phyloP scores from a whole-genome alignment of 2,329 filamentous ascomycete genomes.

The Thyridium curvatum region DNA sequence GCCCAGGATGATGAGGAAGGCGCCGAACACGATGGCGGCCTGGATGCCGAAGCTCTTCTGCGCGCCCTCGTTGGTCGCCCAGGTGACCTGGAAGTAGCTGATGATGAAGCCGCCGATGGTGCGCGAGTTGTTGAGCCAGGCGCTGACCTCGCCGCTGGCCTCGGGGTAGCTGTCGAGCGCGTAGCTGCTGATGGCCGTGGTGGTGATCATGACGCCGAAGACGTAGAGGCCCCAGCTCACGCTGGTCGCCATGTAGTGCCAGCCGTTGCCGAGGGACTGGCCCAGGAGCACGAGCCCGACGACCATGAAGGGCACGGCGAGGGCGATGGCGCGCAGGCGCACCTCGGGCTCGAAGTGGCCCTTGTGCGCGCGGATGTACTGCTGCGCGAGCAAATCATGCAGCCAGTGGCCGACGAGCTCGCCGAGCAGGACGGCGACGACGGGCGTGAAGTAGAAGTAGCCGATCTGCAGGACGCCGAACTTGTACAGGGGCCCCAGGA shows the following conservation, averaged over 20 bases:
- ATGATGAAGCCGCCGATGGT: constrained; percentile 43
- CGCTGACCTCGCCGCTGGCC: constrained; percentile 45
- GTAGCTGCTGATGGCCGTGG: constrained; percentile 45
- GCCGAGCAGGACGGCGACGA: constrained; percentile 47
- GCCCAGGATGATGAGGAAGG: constrained; percentile 16
- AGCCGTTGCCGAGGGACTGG: constrained; percentile 39
- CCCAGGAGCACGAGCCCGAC: constrained; percentile 45
- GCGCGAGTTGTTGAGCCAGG: constrained; percentile 43
- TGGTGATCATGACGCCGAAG: constrained; percentile 49
- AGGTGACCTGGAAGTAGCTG: constrained; percentile 45
- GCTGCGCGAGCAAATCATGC: constrained; percentile 41
- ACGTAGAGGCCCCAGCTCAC: constrained; percentile 47
- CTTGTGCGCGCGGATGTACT: constrained; percentile 36
- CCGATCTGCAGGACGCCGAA: constrained; percentile 44
- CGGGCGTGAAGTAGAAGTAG: constrained; percentile 52
- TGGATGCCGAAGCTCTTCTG: constrained; percentile 39
- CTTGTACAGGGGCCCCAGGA: constrained; percentile 41
- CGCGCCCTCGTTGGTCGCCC: constrained; percentile 36
- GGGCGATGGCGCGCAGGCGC: constrained; percentile 40
- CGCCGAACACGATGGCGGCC: constrained; percentile 27
- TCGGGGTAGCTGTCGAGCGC: constrained; percentile 49
- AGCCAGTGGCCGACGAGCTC: constrained; percentile 49
- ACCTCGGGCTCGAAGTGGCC: constrained; percentile 52
- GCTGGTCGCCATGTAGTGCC: constrained; percentile 44
- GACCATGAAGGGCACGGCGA: constrained; percentile 41